Evolutionary conservation across 345 rosid species (phyloP).

Genomic region (Hirschfeldia incana): DNA sequence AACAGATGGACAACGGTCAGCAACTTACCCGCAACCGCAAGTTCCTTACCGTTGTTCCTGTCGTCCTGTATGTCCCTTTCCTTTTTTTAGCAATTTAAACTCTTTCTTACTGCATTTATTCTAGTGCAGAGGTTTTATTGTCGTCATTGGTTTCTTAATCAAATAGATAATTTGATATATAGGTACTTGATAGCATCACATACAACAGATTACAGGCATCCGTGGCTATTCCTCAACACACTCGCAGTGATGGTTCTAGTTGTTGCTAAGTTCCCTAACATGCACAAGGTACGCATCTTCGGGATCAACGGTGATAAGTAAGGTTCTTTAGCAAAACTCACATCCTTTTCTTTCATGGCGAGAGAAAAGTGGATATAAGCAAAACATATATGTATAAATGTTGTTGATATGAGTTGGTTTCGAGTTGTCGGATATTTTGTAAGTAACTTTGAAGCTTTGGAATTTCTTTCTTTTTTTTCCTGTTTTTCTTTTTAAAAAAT

Average conservation of each 20-base stretch:
- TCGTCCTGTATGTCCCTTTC: slow-evolving; percentile 72
- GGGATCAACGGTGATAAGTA: slow-evolving; percentile 88
- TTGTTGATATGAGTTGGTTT: slow-evolving; percentile 30
- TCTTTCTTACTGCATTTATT: not conserved
- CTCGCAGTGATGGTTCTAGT: slow-evolving; percentile 85
- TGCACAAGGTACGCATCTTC: slow-evolving; percentile 99
- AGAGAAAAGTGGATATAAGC: slow-evolving; percentile 18
- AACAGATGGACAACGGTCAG: slow-evolving; percentile 92
- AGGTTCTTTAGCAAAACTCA: slow-evolving; percentile 5
- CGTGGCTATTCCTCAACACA: slow-evolving; percentile 90
- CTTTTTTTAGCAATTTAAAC: not conserved
- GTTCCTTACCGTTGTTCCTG: slow-evolving; percentile 89
- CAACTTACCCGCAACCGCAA: slow-evolving; percentile 94
- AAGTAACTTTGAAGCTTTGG: slow-evolving; percentile 33
- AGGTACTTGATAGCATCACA: slow-evolving; percentile 98
- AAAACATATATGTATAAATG: slow-evolving; percentile 17
- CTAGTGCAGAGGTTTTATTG: not conserved
- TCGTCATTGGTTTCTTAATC: not conserved
- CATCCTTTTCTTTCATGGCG: not conserved
- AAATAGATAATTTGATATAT: not conserved
- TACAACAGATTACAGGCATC: slow-evolving; percentile 91
- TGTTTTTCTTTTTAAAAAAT: not conserved
- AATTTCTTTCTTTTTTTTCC: not conserved
- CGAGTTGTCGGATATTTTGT: slow-evolving; percentile 32
- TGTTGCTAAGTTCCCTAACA: slow-evolving; percentile 93